Evolutionary conservation across 2,329 filamentous ascomycete genomes (phyloP), one percentile per base, ranked within the genome.

Genomic region (Fusarium mangiferae): DNA sequence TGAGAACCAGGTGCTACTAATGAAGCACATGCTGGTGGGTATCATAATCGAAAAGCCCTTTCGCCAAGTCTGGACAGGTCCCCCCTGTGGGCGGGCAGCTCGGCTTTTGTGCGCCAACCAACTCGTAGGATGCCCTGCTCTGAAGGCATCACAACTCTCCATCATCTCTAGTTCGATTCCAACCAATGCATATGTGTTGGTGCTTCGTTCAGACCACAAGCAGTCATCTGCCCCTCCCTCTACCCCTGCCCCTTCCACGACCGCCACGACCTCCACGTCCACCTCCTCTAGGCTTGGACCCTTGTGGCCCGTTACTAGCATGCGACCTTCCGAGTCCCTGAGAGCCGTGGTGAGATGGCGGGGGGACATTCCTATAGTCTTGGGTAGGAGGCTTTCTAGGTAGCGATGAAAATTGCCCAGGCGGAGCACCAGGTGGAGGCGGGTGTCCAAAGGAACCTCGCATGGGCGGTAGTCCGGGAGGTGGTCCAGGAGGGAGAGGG

Each of bases 401-500:
- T 18, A 82, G 70, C 46, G 80, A 78, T 30, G 74, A 59, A 39
- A 75, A 72, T 35, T 76, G 77, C 36, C 70, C 72, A 38, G 75
- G 64, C 26, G 62, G 52, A 24, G 63, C 62, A 48, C 76, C 74
- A 12, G 77, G 74, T n/a, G 78, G 76, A 44, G 78, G 77, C 48
- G 74, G 75, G 55, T 77, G 66, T 45, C 71, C 66, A 57, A 62
- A 65, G 22, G 75, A 71, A 41, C 75, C 73, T 62, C 71, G 73
- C 24, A 72, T 70, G 26, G 70, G 73, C 22, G 78, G 75, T 44
- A 78, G 77, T 11, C 78, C 74, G 18, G 78, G 82, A 48, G 82
- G 82, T 46, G 81, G 83, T 42, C 82, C 82, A n/a, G 81, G 79
- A 64, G 83, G 83, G 28, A 84, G 80, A 52, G 83, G 83, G 66